Evolutionary conservation across 495 filamentous ascomycete genomes (phyloP), one percentile per base, ranked within the genome.

Genomic region (Penicillium manginii): DNA sequence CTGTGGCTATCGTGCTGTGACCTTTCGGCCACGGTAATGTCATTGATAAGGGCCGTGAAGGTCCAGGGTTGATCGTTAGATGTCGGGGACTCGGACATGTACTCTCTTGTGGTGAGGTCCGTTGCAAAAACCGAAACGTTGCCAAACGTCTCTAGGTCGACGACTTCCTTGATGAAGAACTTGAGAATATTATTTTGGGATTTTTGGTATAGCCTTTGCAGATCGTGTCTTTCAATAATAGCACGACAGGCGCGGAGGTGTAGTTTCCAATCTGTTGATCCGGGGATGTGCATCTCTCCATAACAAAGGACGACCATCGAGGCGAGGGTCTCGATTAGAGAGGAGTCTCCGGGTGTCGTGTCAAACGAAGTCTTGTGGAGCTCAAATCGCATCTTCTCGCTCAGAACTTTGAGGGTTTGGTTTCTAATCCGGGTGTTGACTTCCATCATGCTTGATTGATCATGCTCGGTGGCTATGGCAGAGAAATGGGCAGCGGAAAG

Each of bases 401-500:
- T 63, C 43, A 66, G 17, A 6, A 14, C 48, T 11, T 37, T 49
- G 14, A 66, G 32, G n/a, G 32, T 55, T 9, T 55, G 33, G 49
- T 66, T 35, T 11, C 63, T 53, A 12, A 66, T 39, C 23, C 43
- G 14, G 17, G 55, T 45, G 18, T 60, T 54, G 5, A 57, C 45
- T 21, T 54, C 53, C 51, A 51, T 40, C 37, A 39, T 48, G 26
- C 40, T 60, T 19, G 46, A 52, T 48, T 32, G 52, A 29, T 49
- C 60, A 22, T 54, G 43, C 10, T 57, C 63, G 40, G 52, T 3
- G 19, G 56, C 58, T 37, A 62, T 62, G 23, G 60, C 55, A 2
- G 58, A 59, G 43, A 67, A 42, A 55, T 67, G 64, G 29, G 64
- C 56, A 3, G 64, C 64, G 3, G 64, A 61, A 18, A 61, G 55